A percentile compares a stretch with the other conserved stretches of the same genome.
phyloP scores from a whole-genome alignment of 495 filamentous ascomycete species.

The Penicillium coprophilum region DNA sequence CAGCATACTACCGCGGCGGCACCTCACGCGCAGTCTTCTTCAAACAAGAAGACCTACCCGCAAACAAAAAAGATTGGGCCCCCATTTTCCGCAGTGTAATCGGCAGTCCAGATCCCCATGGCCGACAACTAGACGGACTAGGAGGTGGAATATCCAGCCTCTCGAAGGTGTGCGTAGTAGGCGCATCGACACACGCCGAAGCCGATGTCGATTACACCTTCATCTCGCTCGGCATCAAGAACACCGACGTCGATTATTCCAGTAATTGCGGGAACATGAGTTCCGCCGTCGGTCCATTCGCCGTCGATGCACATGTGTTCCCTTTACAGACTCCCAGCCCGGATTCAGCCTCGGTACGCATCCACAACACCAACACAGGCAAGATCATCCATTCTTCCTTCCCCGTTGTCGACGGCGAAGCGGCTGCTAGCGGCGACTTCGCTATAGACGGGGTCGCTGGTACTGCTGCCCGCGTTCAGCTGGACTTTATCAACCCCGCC shows the following conservation, averaged over 20 bases:
- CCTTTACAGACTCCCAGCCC: background rate
- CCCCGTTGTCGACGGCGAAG: constrained; percentile 49
- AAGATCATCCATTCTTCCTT: constrained; percentile 52
- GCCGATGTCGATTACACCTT: constrained; percentile 75
- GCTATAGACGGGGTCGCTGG: constrained; percentile 69
- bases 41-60: constrained; percentile 51
- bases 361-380: constrained; percentile 56
- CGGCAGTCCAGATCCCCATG: constrained; percentile 67
- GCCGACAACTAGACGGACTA: constrained; percentile 70
- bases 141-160: constrained; percentile 69
- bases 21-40: constrained; percentile 70
- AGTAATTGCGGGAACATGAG: constrained; percentile 78
- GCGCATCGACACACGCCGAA: constrained; percentile 42
- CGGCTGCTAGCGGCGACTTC: constrained; percentile 54
- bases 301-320: constrained; percentile 55
- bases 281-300: constrained; percentile 64
- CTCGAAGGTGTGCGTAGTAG: constrained; percentile 69
- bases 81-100: constrained; percentile 60
- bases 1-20: constrained; percentile 71
- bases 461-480: constrained; percentile 52
- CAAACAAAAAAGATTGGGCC: constrained; percentile 49
- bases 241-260: constrained; percentile 58
- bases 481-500: constrained; percentile 65
- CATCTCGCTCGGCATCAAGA: constrained; percentile 62
- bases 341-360: constrained; percentile 37